Conservation (phyloP, 1,139 yeast genomes). For the Kodamaea anthophila region DNA sequence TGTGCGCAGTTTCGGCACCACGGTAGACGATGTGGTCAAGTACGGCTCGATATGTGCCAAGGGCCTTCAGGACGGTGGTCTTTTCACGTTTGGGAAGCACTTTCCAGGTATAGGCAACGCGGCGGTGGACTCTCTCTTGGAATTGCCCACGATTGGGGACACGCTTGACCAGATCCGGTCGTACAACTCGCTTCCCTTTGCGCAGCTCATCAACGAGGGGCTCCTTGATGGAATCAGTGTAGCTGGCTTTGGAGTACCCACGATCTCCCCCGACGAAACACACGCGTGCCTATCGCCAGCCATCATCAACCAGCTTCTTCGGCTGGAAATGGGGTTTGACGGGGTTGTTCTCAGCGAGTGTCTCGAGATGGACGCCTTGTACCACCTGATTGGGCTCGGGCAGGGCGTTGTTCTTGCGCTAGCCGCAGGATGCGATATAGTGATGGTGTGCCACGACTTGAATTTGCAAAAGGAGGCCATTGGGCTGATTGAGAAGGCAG, state of each 20-base stretch:
- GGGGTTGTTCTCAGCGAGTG: conserved; percentile 64
- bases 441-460: conserved; percentile 56
- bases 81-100: conserved; percentile 56
- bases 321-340: conserved; percentile 48
- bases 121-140: conserved; percentile 50
- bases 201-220: conserved; percentile 41
- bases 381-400: conserved; percentile 57
- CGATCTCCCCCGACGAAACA: conserved; percentile 53
- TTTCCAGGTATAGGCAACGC: conserved; percentile 68
- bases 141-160: conserved; percentile 56
- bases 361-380: conserved; percentile 59
- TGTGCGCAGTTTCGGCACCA: conserved; percentile 58
- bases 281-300: conserved; percentile 60
- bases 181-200: conserved; percentile 50
- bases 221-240: conserved; percentile 53
- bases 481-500: conserved; percentile 48
- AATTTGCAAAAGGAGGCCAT: conserved; percentile 57
- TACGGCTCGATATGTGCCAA: conserved; percentile 50
- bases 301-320: conserved; percentile 46
- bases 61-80: conserved; percentile 53
- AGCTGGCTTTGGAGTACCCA: conserved; percentile 69
- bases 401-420: conserved; percentile 62
- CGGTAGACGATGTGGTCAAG: conserved; percentile 51
- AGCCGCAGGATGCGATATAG: conserved; percentile 62
- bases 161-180: conserved; percentile 48